Percentiles rank a stretch among this genome's conserved stretches.
Evolutionary conservation across 1,284 basidiomycete genomes (phyloP).

Genomic region (Trametes versicolor): DNA sequence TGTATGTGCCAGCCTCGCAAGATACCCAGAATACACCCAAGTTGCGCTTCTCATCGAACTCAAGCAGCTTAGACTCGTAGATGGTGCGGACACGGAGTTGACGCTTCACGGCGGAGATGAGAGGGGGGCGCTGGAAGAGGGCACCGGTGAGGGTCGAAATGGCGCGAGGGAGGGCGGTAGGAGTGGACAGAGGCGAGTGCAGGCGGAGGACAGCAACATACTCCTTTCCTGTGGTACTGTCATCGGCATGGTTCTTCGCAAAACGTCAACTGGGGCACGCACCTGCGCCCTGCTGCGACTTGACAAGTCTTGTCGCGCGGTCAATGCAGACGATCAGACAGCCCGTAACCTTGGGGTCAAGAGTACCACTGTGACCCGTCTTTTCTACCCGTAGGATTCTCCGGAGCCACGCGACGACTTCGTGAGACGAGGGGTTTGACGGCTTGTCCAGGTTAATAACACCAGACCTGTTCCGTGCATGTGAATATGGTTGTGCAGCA

Average conservation of each 20-base stretch:
- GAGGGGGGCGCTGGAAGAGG: slow-evolving; percentile 97
- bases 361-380: slow-evolving; percentile 97
- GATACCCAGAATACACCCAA: slow-evolving; percentile 98
- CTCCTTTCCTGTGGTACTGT: slow-evolving; percentile 82
- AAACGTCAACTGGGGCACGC: slow-evolving; percentile 40
- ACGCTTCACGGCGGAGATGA: slow-evolving; percentile 99
- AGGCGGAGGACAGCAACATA: slow-evolving; percentile 97
- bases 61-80: slow-evolving; percentile 95
- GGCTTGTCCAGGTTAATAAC: slow-evolving; percentile 99
- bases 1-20: slow-evolving; percentile 99
- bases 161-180: slow-evolving; percentile 90
- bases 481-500: slow-evolving; percentile 14
- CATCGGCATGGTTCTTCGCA: neutral
- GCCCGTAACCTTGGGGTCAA: slow-evolving; percentile 99
- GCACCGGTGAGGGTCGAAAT: slow-evolving; percentile 98
- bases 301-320: slow-evolving; percentile 99
- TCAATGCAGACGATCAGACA: slow-evolving; percentile 99
- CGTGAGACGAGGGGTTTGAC: slow-evolving; percentile 99
- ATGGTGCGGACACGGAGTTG: slow-evolving; percentile 98
- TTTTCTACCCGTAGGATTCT: slow-evolving; percentile 97
- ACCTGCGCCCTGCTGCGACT: slow-evolving; percentile 97
- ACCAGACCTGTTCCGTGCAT: slow-evolving; percentile 73
- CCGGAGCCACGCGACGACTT: slow-evolving; percentile 99
- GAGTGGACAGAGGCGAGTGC: slow-evolving; percentile 85
- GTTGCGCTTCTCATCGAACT: slow-evolving; percentile 98